Percentiles rank a stretch among this genome's conserved stretches.
phyloP scores from a whole-genome alignment of 768 basidiomycete species.

The Lentinula aciculospora region DNA sequence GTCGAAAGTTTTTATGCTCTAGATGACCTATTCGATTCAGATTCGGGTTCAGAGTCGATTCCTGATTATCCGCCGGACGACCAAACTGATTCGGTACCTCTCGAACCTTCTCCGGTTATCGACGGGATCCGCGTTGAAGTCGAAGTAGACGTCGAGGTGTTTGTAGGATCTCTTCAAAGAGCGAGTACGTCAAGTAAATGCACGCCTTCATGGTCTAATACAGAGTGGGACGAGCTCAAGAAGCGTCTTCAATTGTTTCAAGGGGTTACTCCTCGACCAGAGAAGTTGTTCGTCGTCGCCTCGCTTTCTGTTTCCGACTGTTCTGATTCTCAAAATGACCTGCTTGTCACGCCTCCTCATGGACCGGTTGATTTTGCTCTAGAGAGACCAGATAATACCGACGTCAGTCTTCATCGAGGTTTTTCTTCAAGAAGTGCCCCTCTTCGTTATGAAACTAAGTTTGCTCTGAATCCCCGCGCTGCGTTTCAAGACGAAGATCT shows the following conservation, averaged over 20 bases:
- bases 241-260: neutral
- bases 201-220: neutral
- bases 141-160: neutral
- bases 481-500: neutral
- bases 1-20: slow-evolving; percentile 2
- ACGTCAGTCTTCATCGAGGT: neutral
- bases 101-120: neutral
- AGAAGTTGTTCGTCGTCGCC: neutral
- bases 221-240: neutral
- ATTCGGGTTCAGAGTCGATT: neutral
- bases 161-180: neutral
- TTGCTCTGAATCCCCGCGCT: neutral
- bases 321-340: neutral
- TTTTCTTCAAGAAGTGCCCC: neutral
- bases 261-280: neutral
- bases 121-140: neutral
- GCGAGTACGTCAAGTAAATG: neutral
- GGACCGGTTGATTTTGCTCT: neutral
- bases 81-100: neutral
- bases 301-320: neutral
- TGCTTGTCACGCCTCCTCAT: slow-evolving; percentile 1
- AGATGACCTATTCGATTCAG: neutral
- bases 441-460: neutral
- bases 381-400: neutral
- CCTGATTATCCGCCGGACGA: neutral